phyloP scores from a whole-genome alignment of 1,284 basidiomycete genomes.

The Apiotrichum gracile region DNA sequence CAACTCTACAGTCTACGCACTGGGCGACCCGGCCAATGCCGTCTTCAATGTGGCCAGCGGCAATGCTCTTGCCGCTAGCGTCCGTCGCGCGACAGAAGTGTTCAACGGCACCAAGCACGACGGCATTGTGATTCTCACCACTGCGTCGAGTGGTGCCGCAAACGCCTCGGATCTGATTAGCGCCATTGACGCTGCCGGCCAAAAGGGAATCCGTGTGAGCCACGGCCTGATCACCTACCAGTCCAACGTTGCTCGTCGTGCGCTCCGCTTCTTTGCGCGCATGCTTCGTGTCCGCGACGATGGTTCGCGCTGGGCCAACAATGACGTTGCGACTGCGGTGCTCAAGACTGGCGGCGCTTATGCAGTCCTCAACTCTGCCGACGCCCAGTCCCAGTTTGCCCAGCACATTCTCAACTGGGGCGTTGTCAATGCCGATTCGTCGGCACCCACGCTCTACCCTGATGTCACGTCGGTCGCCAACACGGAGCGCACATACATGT shows the following conservation, averaged over 20 bases:
- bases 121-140: neutral
- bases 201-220: neutral
- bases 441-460: neutral
- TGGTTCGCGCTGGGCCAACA: neutral
- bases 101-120: constrained; percentile 3
- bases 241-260: neutral
- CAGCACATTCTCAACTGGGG: neutral
- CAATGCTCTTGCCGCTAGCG: neutral
- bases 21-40: neutral
- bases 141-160: neutral
- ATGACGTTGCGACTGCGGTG: neutral
- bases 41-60: neutral
- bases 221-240: neutral
- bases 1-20: neutral
- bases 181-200: neutral
- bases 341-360: neutral
- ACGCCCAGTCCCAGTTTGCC: neutral
- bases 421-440: neutral
- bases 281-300: neutral
- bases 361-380: neutral
- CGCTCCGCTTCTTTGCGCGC: neutral
- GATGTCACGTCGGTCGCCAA: neutral
- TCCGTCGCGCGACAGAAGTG: neutral
- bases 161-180: neutral
- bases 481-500: neutral